Base-by-base conservation (phyloP, 257 asterid genomes). In the Avicennia marina region DNA sequence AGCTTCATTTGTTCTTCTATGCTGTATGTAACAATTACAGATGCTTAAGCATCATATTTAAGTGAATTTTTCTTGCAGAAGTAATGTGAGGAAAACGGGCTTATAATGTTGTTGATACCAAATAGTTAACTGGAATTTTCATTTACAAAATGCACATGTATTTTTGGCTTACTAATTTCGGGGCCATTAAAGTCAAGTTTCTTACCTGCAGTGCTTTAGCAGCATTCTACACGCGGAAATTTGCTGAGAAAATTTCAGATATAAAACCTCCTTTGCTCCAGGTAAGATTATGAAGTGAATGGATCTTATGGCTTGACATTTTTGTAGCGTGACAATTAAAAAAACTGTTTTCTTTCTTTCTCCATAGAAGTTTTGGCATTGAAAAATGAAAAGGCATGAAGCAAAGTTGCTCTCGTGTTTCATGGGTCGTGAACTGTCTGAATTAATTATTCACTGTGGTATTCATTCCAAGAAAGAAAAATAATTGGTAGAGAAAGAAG, bases 241-340 rank as follows among this genome's bases (percentile, higher is more conserved):
- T 91, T 58, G 84, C 87, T 0, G 95, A 88, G 70, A 83, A 77
- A 72, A 60, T 85, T 64, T 59, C 78, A 36, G 95, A 78, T 63
- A 60, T 91, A 64, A 81, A 74, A 70, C 95, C 98, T 58, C 97
- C 98, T 64, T 71, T 65, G 55, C 98, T 83, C 61, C 95, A 85
- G 98, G 98, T 91, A 82, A 66, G 70, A 69, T 43, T 7, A 44
- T 46, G 12, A 39, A 67, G 56, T 65, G 31, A 38, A 60, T 32
- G 46, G 67, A 42, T 64, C 64, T 64, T 56, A 36, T 60, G 56
- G 31, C 54, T 56, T 36, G 27, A 39, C 27, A 54, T 60, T 56
- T 38, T 38, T 52, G n/a, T n/a, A 18, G 33, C 42, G 53, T 60
- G 47, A 27, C 51, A 45, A 53, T 10, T 22, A 26, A 56, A 56